A percentile compares a stretch with the other conserved stretches of the same genome.
These are phyloP conservation scores for Sistotremastrum niveocremeum DNA, from an alignment of 768 basidiomycete species.

Conservation along the genomic window DNA sequence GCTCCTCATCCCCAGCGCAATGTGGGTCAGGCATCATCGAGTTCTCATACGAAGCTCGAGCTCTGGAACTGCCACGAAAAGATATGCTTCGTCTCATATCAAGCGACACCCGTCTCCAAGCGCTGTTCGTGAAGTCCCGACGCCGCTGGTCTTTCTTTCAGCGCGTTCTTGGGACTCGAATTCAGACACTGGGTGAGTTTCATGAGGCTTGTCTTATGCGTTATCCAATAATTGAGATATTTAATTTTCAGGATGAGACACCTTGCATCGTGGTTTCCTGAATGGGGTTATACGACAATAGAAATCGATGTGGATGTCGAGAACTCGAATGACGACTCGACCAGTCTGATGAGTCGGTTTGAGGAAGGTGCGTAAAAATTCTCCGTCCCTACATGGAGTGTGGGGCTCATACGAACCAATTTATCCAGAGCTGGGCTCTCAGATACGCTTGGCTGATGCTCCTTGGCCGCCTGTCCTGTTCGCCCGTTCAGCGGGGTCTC, in stretches of 20 bases:
- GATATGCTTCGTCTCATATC: conserved; percentile 17
- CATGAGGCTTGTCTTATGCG: neutral
- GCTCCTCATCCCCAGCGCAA: too few relatives aligned
- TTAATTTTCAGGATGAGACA: conserved; percentile 18
- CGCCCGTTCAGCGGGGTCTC: conserved; percentile 31
- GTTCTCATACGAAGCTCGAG: too few relatives aligned
- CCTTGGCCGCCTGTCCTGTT: conserved; percentile 49
- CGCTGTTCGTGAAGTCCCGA: conserved; percentile 35
- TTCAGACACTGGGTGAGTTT: conserved; percentile 25
- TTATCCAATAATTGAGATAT: neutral
- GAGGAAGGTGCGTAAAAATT: conserved; percentile 22
- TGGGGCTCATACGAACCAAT: neutral
- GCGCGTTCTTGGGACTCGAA: conserved; percentile 29
- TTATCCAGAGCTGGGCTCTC: conserved; percentile 26
- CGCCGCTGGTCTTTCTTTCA: conserved; percentile 40
- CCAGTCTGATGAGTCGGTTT: conserved; percentile 24
- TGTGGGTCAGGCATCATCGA: too few relatives aligned
- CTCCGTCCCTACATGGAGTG: neutral
- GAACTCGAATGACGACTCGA: conserved; percentile 3
- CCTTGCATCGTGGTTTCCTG: conserved; percentile 27
- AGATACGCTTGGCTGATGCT: conserved; percentile 28
- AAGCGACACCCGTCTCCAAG: conserved; percentile 24
- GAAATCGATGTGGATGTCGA: conserved; percentile 27
- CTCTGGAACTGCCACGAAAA: too few relatives aligned
- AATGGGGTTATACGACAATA: conserved; percentile 36